Base-by-base conservation (phyloP, 495 filamentous ascomycete genomes). In the Penicillium goetzii region DNA sequence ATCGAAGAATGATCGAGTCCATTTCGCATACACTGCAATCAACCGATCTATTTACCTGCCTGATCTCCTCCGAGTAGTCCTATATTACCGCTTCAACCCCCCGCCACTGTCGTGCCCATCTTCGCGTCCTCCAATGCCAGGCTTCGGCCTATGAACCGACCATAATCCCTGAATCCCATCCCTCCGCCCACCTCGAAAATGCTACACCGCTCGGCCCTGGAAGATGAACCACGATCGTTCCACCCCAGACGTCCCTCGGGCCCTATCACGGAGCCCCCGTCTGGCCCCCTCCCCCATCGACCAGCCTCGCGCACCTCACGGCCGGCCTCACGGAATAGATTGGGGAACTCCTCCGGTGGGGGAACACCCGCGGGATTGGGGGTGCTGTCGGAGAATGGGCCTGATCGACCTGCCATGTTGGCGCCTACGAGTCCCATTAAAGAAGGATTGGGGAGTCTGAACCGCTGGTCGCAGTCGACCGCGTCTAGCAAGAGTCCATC, bases 381-480 rank as follows among this genome's bases (percentile, higher is more conserved):
- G 1, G 58, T 66, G 43, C 56, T 67, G 9, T 59, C 69, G 51
- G 67, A 66, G 50, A 66, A 66, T n/a, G 59, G 32, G 28, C 57
- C 61, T 11, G 56, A 64, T 33, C 59, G 60, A 17, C 55, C 60
- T 17, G 28, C 63, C 26, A 66, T 58, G 6, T 51, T 64, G 32
- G 69, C 66, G 28, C 78, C 74, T 58, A 70, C 72, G 51, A 76
- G 78, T 51, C 81, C 76, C 57, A 75, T 88, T 60, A 83, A 80
- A 68, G 89, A 91, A 68, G 86, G 87, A 4, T 76, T 92, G 45
- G 86, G 85, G 34, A 92, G 88, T 61, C 82, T 92, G 69, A 92
- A 94, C 74, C 88, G 91, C 58, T 94, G 90, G 92, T 93, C 90
- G 30, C 85, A 89, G 30, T 92, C 90, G 4, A 91, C 92, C 23